Base-by-base conservation (phyloP, 2,329 filamentous ascomycete species). In the Hymenoscyphus repandus region DNA sequence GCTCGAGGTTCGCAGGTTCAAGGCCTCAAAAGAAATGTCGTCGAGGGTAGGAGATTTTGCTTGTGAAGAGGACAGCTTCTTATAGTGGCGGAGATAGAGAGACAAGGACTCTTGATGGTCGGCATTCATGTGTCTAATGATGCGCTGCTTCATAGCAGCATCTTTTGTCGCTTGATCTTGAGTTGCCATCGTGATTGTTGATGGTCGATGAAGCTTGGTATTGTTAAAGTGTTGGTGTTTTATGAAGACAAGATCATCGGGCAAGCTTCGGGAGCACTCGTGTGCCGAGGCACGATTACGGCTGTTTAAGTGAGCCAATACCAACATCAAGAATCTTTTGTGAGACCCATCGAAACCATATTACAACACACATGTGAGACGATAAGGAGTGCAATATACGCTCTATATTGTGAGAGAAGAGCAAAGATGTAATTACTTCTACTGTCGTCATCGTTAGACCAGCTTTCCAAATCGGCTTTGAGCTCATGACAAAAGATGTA, bases 41-140 rank as follows among this genome's bases (percentile, higher is more conserved):
- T 75, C 72, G 57, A 96, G 73, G 36, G 73, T 69, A 17, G 87
- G 81, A 17, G 73, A 71, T 51, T 78, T 71, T 45, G 85, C 77
- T 45, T 76, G 70, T 53, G 71, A 68, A 6, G 76, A 63, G 13
- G 83, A 77, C 40, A 88, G 72, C 13, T 74, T 68, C 65, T 73
- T 75, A 72, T 83, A 90, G 68, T 90, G 80, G 57, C 83, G 83
- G n/a, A 95, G 79, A 69, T 91, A 95, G 64, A 86, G 78, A 51
- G 79, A 72, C 45, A 96, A 81, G 51, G 89, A 88, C 60, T 81
- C 77, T 46, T 77, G 73, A 71, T 96, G 92, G 68, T 92, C 86
- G 39, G 74, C 73, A 72, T 96, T 96, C 88, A 96, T 93, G 74
- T 96, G 91, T 32, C 75, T 75, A 64, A 92, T 79, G 67, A 90